Conservation (phyloP, 768 basidiomycete genomes). For the Tulasnella sp. region DNA sequence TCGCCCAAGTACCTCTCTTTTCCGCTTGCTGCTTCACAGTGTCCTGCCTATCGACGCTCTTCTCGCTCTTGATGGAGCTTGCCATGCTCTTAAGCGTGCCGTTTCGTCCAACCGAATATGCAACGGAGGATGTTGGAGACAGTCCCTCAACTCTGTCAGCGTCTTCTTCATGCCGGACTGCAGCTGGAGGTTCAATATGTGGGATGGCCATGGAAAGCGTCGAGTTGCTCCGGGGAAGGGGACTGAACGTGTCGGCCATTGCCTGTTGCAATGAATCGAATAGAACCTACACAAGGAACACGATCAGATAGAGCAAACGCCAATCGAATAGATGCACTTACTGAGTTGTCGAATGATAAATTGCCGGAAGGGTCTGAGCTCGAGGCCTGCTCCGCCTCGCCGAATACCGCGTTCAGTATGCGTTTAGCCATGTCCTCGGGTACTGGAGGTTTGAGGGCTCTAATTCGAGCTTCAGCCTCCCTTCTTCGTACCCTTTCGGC, state of each 20-base stretch:
- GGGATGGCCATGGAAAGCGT: constrained; percentile 6
- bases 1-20: constrained; percentile 49
- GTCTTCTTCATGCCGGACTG: background rate
- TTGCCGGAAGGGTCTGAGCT: background rate
- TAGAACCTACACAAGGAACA: background rate
- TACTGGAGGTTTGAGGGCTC: constrained; percentile 11
- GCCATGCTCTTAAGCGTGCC: constrained; percentile 30
- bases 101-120: constrained; percentile 22
- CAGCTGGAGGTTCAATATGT: background rate
- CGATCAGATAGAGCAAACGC: background rate
- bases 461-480: constrained; percentile 21
- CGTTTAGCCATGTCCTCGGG: constrained; percentile 19
- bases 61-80: constrained; percentile 40
- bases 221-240: background rate
- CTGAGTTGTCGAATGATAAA: background rate
- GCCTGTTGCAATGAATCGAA: constrained; percentile 26
- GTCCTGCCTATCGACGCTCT: constrained; percentile 33
- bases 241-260: constrained; percentile 30
- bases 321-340: background rate
- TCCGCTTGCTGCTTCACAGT: constrained; percentile 23
- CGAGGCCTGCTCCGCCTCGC: constrained; percentile 46
- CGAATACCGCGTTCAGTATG: constrained; percentile 45
- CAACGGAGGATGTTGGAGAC: constrained; percentile 19
- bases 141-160: background rate
- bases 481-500: constrained; percentile 52